phyloP scores from a whole-genome alignment of 2,329 filamentous ascomycete species.

The Fonsecaea pedrosoi region DNA sequence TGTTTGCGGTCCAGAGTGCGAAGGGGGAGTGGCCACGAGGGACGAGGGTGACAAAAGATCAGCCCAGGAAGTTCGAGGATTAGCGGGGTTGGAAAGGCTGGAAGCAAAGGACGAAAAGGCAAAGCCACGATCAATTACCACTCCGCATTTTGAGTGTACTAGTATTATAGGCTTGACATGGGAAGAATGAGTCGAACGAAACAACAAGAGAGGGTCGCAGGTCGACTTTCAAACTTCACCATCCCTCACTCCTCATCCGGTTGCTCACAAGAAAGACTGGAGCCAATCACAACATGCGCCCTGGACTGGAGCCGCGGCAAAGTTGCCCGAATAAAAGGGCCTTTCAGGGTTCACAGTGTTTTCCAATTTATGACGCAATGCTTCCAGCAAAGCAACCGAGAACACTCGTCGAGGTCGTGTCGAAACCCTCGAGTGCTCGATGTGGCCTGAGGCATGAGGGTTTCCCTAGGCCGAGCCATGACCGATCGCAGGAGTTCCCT shows the following conservation, averaged over 20 bases:
- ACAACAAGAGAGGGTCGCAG: not conserved
- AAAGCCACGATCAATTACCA: constrained; percentile 2
- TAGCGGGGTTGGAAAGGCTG: not conserved
- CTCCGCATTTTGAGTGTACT: constrained; percentile 6
- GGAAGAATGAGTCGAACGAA: constrained; percentile 3
- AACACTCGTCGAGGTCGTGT: not conserved
- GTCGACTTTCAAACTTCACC: constrained; percentile 4
- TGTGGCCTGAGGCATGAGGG: not conserved
- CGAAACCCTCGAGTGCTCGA: not conserved
- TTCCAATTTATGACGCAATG: constrained; percentile 17
- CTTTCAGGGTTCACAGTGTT: not conserved
- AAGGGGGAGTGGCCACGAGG: constrained; percentile 4
- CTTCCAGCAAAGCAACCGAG: not conserved
- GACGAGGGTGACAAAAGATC: not conserved
- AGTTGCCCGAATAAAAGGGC: not conserved
- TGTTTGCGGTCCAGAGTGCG: constrained; percentile 14
- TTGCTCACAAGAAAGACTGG: not conserved
- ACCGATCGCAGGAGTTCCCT: not conserved
- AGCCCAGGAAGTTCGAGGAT: not conserved
- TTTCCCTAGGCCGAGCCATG: not conserved
- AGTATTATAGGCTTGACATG: not conserved
- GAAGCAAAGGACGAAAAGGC: not conserved
- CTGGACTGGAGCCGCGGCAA: constrained; percentile 1
- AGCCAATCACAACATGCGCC: constrained; percentile 17
- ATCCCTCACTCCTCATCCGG: constrained; percentile 12